Percentiles rank a stretch among this genome's conserved stretches.
These are phyloP conservation scores for Diutina scorzettiae DNA, from an alignment of 1,139 yeast genomes.

Conservation along the genomic window DNA sequence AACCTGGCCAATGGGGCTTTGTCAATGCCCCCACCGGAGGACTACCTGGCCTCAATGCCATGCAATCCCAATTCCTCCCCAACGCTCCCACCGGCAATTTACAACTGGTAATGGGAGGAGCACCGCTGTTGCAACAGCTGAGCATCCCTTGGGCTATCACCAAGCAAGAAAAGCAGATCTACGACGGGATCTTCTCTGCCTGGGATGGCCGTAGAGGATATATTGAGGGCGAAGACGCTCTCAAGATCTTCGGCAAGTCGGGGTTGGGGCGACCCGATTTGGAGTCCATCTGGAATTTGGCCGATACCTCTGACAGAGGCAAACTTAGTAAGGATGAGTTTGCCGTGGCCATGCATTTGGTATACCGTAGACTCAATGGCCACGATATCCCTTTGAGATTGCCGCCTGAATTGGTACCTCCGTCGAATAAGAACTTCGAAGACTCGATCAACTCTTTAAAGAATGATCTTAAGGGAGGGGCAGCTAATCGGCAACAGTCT, in stretches of 20 bases:
- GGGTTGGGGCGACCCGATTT: conserved; percentile 78
- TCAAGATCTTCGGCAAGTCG: conserved; percentile 78
- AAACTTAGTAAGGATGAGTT: conserved; percentile 68
- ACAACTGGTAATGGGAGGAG: conserved; percentile 42
- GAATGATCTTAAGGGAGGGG: conserved; percentile 25
- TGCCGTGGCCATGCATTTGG: conserved; percentile 76
- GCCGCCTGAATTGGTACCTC: conserved; percentile 67
- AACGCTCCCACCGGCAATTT: conserved; percentile 30
- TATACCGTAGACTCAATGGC: conserved; percentile 64
- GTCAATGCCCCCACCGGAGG: conserved; percentile 64
- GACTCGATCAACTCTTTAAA: conserved; percentile 33
- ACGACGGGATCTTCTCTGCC: conserved; percentile 78
- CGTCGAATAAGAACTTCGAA: conserved; percentile 55
- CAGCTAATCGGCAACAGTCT: conserved; percentile 11
- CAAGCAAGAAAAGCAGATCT: conserved; percentile 74
- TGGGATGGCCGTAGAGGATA: conserved; percentile 71
- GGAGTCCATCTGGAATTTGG: conserved; percentile 81
- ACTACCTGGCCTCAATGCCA: conserved; percentile 62
- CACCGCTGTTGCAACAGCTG: conserved; percentile 20
- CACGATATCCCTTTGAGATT: conserved; percentile 58
- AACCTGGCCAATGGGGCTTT: conserved; percentile 79
- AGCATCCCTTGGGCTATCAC: conserved; percentile 67
- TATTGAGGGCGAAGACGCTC: conserved; percentile 73
- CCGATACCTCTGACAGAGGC: conserved; percentile 61
- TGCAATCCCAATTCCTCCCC: conserved; percentile 73